Conservation (phyloP, 148 eudicot genomes). For the Pouteria glomerata region DNA sequence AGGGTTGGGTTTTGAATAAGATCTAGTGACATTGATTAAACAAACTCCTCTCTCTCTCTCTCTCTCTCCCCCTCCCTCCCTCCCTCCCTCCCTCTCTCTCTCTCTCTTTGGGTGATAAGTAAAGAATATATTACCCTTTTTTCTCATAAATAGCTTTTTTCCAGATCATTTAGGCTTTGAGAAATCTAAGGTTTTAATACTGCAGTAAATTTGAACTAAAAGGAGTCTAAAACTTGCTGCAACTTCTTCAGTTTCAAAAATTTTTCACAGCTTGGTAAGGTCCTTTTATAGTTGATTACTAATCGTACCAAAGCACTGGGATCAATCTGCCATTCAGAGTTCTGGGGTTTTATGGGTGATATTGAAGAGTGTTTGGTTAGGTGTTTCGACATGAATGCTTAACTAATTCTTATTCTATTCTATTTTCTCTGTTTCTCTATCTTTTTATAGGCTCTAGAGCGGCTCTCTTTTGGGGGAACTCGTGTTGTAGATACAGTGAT, state of each 20-base stretch:
- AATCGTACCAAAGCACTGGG: background rate
- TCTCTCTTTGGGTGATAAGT: too few species aligned
- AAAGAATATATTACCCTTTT: too few species aligned
- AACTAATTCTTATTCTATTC: background rate
- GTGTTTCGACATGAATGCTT: too few species aligned
- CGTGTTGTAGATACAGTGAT: slow-evolving; percentile 59
- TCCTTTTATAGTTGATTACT: background rate
- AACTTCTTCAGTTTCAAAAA: too few species aligned
- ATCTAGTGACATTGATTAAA: background rate
- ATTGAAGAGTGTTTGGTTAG: background rate
- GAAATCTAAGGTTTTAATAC: background rate
- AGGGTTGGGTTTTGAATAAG: background rate
- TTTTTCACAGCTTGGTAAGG: background rate
- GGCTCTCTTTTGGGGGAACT: slow-evolving; percentile 73
- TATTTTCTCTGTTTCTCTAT: background rate
- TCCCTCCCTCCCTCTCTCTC: too few species aligned
- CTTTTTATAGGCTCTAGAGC: slow-evolving; percentile 68
- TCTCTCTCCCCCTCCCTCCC: too few species aligned
- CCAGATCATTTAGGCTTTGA: too few species aligned
- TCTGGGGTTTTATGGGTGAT: too few species aligned
- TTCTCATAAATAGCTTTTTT: too few species aligned
- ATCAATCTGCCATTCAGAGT: background rate
- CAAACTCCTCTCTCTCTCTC: background rate
- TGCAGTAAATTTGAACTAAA: background rate
- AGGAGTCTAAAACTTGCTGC: too few species aligned